Evolutionary conservation across 768 basidiomycete genomes (phyloP), one percentile per base, ranked within the genome.

Genomic region (Paxillus ammoniavirescens): DNA sequence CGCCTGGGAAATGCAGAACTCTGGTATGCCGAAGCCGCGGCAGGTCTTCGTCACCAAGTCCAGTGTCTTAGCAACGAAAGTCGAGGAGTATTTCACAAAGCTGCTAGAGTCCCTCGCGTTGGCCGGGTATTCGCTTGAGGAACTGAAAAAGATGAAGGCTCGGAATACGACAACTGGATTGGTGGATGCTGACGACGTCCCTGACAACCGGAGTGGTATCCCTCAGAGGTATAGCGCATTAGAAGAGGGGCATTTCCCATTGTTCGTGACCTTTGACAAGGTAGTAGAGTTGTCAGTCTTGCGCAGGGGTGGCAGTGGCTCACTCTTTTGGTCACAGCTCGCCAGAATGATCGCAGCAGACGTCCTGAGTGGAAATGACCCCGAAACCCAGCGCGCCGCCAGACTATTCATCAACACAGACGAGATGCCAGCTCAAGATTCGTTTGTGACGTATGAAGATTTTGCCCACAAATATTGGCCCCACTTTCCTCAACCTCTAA

Each of bases 1-100:
- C n/a, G 74, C 79, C 2, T 84, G 77, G 69, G 66, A 78, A 37
- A 55, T 73, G 28, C 65, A 71, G 21, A 14, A 3, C 2, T 49
- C 50, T 6, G 70, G 64, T 14, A 65, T 73, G 37, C 62, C 69
- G 1, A 82, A 78, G 59, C 82, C 84, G 4, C 77, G 86, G 10
- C 88, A 90, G 59, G 64, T 90, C 10, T 90, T 90, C 55, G 80
- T 90, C 2, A 89, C 88, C 0, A 83, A 87, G 59, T 89, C 87
- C 2, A 76, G 75, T 15, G 73, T 82, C 14, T 75, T 90, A 3
- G 85, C 86, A 0, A 71, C 70, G n/a, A 87, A 86, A 56, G 88
- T 90, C 17, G 76, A 84, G 56, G 82, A 84, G 41, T 83, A 86
- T 61, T 91, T 83, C 59, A 52, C 58, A 4, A 80, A 80, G 58